phyloP scores from a whole-genome alignment of 2,329 filamentous ascomycete genomes.

The Talaromyces sp. region DNA sequence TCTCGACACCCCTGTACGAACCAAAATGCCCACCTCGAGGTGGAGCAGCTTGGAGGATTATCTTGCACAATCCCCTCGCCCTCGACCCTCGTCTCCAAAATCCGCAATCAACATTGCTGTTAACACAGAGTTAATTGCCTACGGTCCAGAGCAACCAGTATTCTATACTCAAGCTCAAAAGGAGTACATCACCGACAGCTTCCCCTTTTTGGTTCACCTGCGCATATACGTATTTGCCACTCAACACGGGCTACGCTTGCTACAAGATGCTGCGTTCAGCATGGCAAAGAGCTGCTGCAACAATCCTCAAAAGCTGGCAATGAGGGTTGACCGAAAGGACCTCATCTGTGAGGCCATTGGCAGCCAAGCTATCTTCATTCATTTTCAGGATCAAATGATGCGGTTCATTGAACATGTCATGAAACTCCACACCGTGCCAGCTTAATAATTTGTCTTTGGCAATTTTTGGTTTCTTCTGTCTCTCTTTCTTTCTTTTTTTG shows the following conservation, averaged over 20 bases:
- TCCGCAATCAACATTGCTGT: not conserved
- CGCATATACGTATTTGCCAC: not conserved
- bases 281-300: not conserved
- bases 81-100: not conserved
- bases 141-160: not conserved
- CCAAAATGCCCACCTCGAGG: not conserved
- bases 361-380: not conserved
- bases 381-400: not conserved
- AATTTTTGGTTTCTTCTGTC: not conserved
- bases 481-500: too few species aligned
- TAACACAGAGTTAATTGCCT: not conserved
- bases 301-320: not conserved
- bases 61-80: not conserved
- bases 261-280: not conserved
- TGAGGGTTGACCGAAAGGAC: not conserved
- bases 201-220: not conserved
- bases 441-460: not conserved
- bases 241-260: not conserved
- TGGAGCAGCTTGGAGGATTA: not conserved
- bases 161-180: not conserved
- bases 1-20: not conserved
- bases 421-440: not conserved
- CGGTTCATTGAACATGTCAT: not conserved
- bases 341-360: not conserved
- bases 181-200: not conserved